Percentiles rank a stretch among this genome's conserved stretches.
Conservation (phyloP, 169 alveolate species). For the Plasmodium knowlesi region DNA sequence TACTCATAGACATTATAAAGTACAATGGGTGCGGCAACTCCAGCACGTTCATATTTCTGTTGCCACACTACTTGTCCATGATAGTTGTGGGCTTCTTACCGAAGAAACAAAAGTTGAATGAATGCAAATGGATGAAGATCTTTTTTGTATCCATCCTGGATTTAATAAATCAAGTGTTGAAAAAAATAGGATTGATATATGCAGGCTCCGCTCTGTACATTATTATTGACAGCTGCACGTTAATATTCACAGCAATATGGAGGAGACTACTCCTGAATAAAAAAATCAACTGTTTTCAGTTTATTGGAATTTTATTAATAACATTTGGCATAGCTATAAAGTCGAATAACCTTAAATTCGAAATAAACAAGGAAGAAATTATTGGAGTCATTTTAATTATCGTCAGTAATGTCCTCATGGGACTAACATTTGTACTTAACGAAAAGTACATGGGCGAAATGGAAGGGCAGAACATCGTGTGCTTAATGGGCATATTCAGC, state of each 20-base stretch:
- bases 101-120: conserved; percentile 68
- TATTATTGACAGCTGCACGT: conserved; percentile 79
- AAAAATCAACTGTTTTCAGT: conserved; percentile 48
- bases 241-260: conserved; percentile 83
- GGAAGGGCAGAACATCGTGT: conserved; percentile 83
- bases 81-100: conserved; percentile 78
- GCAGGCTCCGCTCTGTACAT: conserved; percentile 82
- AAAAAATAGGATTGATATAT: conserved; percentile 80
- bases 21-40: conserved; percentile 75
- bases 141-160: conserved; percentile 76
- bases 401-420: conserved; percentile 75
- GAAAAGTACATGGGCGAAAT: conserved; percentile 79
- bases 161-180: conserved; percentile 77
- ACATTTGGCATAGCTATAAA: conserved; percentile 79
- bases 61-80: conserved; percentile 84
- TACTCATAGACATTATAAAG: conserved; percentile 49
- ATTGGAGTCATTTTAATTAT: conserved; percentile 76
- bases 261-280: conserved; percentile 71
- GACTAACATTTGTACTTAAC: conserved; percentile 77
- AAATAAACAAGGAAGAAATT: conserved; percentile 76
- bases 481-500: conserved; percentile 81
- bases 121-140: conserved; percentile 81
- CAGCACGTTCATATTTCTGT: conserved; percentile 77
- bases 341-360: conserved; percentile 77
- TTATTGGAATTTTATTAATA: conserved; percentile 72